Evolutionary conservation across 345 rosid genomes (phyloP), one percentile per base, ranked within the genome.

Genomic region (Eucalyptus globulus): DNA sequence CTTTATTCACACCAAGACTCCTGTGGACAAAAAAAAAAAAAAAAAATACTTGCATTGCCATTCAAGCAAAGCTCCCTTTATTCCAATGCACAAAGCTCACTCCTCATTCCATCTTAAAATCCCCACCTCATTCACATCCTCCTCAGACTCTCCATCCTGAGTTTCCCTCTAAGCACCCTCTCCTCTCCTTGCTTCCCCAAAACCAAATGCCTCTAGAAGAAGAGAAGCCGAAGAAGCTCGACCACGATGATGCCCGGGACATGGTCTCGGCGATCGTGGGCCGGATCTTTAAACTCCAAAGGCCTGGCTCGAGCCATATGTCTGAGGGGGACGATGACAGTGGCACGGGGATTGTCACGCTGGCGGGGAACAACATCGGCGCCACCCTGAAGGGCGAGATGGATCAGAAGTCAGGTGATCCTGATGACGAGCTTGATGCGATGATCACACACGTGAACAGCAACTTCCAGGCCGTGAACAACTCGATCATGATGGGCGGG

Each of bases 401-500:
- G 90, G 97, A 95, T 29, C 95, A 92, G 40, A 93, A 93, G 31
- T 85, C 50, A 34, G 86, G 65, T 17, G 86, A 86, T 19, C 47
- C 14, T 16, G 88, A 86, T 7, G 90, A 90, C 3, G 95, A 94
- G 88, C 90, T 90, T 31, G 97, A 96, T 21, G 89, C 90, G 31
- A 9, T 93, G 89, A 93, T 88, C 34, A 95, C 98, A 2, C 96
- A 88, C n/a, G 97, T 97, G 40, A 97, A 97, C 91, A 97, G 98
- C 92, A 97, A 97, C 86, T 97, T 95, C 90, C 99, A 97, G 87
- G 95, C 99, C 3, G 94, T 97, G 49, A 97, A 97, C 92, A 97
- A 97, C 90, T 97, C 99, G 6, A 93, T 97, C 86, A 95, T 97
- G 99, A 88, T 97, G 56, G 92, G 93, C 3, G 95, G 97, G 88